Evolutionary conservation across 768 basidiomycete genomes (phyloP).

Genomic region (Mycena galopus): DNA sequence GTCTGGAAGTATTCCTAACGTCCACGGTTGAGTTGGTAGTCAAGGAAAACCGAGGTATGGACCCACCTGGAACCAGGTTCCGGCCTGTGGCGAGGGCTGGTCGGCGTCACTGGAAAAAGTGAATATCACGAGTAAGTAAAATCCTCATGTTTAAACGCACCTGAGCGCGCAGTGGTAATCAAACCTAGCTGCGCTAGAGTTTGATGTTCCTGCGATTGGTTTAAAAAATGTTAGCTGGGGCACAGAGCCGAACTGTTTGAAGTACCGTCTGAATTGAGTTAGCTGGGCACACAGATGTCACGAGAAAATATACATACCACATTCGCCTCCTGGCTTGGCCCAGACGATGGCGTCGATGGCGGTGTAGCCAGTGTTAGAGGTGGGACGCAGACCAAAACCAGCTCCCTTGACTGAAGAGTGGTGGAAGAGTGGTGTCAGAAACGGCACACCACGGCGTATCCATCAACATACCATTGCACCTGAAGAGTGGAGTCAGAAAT

Average conservation of each 20-base stretch:
- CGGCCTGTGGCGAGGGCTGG: slow-evolving; percentile 71
- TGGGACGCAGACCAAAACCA: slow-evolving; percentile 58
- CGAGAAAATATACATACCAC: too few species aligned
- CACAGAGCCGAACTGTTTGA: too few species aligned
- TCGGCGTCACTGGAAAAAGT: slow-evolving; percentile 59
- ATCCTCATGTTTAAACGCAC: slow-evolving; percentile 48
- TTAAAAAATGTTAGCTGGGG: too few species aligned
- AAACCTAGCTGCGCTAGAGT: slow-evolving; percentile 43
- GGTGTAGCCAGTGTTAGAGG: slow-evolving; percentile 51
- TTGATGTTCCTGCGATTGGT: too few species aligned
- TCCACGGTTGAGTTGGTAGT: not conserved
- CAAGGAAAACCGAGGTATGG: not conserved
- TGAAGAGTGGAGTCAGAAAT: not conserved
- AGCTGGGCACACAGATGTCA: too few species aligned
- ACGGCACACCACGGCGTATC: too few species aligned
- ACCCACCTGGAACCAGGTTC: slow-evolving; percentile 72
- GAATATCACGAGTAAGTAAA: slow-evolving; percentile 9
- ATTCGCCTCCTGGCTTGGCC: slow-evolving; percentile 62
- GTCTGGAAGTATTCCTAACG: slow-evolving; percentile 65
- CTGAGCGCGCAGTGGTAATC: slow-evolving; percentile 55
- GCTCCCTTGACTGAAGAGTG: slow-evolving; percentile 76
- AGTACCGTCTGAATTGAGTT: too few species aligned
- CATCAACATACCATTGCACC: slow-evolving; percentile 62
- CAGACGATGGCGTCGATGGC: slow-evolving; percentile 60
- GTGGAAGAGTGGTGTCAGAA: not conserved